A percentile compares a stretch with the other conserved stretches of the same genome.
These are phyloP conservation scores for Tulasnella sp. DNA, from an alignment of 768 basidiomycete genomes.

Conservation along the genomic window DNA sequence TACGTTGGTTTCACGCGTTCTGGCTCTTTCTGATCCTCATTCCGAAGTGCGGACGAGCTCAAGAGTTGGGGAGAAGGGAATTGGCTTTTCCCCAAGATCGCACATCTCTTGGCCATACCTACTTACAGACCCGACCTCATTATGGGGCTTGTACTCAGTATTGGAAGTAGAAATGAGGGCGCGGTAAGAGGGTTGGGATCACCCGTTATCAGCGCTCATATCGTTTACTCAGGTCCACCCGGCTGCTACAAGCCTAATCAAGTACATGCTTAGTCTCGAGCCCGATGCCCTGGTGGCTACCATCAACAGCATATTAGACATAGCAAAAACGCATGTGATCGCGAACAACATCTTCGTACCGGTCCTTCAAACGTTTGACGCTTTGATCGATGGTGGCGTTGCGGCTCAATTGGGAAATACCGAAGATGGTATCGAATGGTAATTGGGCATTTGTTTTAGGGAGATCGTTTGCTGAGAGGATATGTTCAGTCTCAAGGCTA, in stretches of 20 bases:
- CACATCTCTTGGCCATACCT: slow-evolving; percentile 48
- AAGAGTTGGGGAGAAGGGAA: slow-evolving; percentile 55
- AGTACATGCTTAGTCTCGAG: slow-evolving; percentile 45
- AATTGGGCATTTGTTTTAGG: slow-evolving; percentile 22
- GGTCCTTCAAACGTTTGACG: slow-evolving; percentile 58
- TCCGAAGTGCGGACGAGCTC: slow-evolving; percentile 27
- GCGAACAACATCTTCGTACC: slow-evolving; percentile 74
- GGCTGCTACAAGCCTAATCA: slow-evolving; percentile 45
- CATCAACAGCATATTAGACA: slow-evolving; percentile 43
- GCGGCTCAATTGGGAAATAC: slow-evolving; percentile 39
- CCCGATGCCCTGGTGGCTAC: slow-evolving; percentile 33
- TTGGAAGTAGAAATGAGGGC: slow-evolving; percentile 74
- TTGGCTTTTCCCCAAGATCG: slow-evolving; percentile 64
- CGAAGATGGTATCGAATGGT: slow-evolving; percentile 42
- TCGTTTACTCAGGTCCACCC: slow-evolving; percentile 47
- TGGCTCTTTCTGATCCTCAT: slow-evolving; percentile 4
- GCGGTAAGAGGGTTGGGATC: slow-evolving; percentile 41
- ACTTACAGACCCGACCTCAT: slow-evolving; percentile 53
- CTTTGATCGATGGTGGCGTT: slow-evolving; percentile 57
- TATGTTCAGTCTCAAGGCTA: slow-evolving; percentile 36
- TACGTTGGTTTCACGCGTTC: neutral
- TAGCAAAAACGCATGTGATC: slow-evolving; percentile 38
- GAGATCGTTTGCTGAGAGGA: slow-evolving; percentile 12
- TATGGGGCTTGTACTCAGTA: slow-evolving; percentile 60
- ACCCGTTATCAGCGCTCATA: neutral